Evolutionary conservation across 78 protist species (phyloP), one percentile per base, ranked within the genome.

Genomic region (Ministeria vibrans): DNA sequence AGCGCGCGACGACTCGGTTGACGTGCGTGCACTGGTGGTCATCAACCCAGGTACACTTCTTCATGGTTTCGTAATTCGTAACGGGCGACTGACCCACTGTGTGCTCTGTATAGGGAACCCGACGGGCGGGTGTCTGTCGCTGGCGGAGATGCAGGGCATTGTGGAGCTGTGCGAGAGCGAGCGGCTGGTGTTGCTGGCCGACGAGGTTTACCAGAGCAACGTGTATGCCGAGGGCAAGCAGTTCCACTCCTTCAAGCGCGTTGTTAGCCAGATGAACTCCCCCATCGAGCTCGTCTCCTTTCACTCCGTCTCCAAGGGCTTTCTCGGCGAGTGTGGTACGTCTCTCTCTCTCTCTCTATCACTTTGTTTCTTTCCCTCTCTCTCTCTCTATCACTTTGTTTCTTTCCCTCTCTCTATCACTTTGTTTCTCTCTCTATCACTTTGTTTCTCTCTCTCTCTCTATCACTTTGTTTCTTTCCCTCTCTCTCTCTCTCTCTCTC

Each of bases 41-140:
- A 98, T 98, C 87, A 97, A 97, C 85, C 99, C 99, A 4, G 99
- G 99, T n/a, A n/a, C n/a, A n/a, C n/a, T n/a, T n/a, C n/a, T n/a
- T n/a, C n/a, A n/a, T n/a, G n/a, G n/a, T n/a, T n/a, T n/a, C n/a
- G n/a, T n/a, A n/a, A n/a, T n/a, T n/a, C n/a, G n/a, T n/a, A n/a
- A n/a, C n/a, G n/a, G n/a, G n/a, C n/a, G n/a, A n/a, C n/a, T n/a
- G n/a, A n/a, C n/a, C n/a, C n/a, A n/a, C n/a, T n/a, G n/a, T n/a
- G n/a, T n/a, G n/a, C n/a, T n/a, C n/a, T n/a, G n/a, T n/a, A n/a
- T n/a, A n/a, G n/a, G n/a, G 46, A 98, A 98, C 87, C 99, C 99
- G 53, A 98, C 99, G 32, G 99, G 99, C 41, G 89, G 88, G 68
- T 44, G 77, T 46, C 83, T 96, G 34, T 6, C 89, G 28, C 27